Conservation (phyloP, 2,329 filamentous ascomycete species). For the Diaporthe sp. region DNA sequence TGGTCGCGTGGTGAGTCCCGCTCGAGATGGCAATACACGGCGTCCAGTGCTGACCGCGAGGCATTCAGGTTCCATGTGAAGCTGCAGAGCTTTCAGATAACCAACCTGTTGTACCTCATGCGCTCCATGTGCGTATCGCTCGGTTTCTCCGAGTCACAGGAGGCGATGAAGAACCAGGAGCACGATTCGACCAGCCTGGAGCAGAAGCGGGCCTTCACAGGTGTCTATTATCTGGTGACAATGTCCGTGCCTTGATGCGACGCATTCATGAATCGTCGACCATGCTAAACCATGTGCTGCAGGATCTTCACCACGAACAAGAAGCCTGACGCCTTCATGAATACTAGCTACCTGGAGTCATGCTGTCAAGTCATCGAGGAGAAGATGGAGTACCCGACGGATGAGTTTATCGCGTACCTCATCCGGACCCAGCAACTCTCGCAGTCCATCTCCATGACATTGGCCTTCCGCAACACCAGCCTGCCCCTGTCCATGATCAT, state of each 20-base stretch:
- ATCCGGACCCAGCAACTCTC: constrained; percentile 59
- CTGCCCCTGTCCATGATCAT: constrained; percentile 54
- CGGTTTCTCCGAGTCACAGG: constrained; percentile 47
- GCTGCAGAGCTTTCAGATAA: constrained; percentile 60
- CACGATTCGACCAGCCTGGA: constrained; percentile 48
- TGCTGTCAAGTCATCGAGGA: constrained; percentile 55
- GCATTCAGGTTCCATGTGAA: constrained; percentile 57
- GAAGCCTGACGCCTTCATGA: constrained; percentile 59
- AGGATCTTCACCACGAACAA: constrained; percentile 51
- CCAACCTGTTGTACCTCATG: constrained; percentile 59
- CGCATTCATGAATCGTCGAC: too few relatives aligned
- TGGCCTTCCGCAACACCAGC: constrained; percentile 44
- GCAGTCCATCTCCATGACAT: constrained; percentile 56
- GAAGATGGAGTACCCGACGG: constrained; percentile 54
- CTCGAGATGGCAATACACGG: too few relatives aligned
- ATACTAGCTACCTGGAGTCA: constrained; percentile 53
- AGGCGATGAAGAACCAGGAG: constrained; percentile 37
- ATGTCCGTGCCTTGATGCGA: constrained; percentile 47
- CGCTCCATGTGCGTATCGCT: constrained; percentile 57
- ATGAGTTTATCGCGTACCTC: constrained; percentile 56
- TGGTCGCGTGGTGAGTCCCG: constrained; percentile 55
- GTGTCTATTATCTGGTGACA: constrained; percentile 62
- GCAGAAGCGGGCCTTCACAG: constrained; percentile 58
- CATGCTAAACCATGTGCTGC: background rate
- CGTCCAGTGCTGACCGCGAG: background rate